Percentiles rank a stretch among this genome's conserved stretches.
Evolutionary conservation across 805 yeast species (phyloP).

Genomic region (Sugiyamaella floridensis): DNA sequence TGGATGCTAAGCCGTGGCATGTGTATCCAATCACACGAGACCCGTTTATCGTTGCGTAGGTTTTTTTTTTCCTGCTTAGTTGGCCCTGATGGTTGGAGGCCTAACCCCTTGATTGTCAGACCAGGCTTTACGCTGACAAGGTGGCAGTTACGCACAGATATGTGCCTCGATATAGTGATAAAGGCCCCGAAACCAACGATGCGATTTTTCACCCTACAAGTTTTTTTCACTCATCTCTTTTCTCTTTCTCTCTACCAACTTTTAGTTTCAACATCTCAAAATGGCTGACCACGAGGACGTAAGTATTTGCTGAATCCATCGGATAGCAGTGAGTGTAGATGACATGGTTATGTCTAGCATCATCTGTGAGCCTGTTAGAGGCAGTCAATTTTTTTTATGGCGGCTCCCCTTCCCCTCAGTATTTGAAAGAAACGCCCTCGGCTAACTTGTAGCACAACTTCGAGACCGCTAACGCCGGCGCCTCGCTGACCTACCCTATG

Average conservation of each 20-base stretch:
- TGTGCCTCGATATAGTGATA: background rate
- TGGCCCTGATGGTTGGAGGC: background rate
- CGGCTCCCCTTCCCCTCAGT: no score
- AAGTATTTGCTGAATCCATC: background rate
- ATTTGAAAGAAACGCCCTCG: no score
- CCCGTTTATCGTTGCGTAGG: background rate
- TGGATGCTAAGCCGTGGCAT: background rate
- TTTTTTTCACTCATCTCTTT: slow-evolving; percentile 1
- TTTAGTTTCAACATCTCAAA: background rate
- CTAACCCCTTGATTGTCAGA: background rate
- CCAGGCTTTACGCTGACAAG: background rate
- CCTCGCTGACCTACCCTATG: slow-evolving; percentile 96
- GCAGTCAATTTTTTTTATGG: no score
- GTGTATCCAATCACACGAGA: background rate
- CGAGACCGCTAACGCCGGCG: slow-evolving; percentile 98
- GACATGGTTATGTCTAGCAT: background rate
- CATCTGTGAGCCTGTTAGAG: background rate
- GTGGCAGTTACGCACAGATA: background rate
- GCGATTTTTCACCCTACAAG: slow-evolving; percentile 3
- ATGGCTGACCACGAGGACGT: slow-evolving; percentile 13
- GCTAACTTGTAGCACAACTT: slow-evolving; percentile 63
- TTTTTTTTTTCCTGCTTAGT: background rate
- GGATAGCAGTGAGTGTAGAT: background rate
- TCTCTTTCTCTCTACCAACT: slow-evolving; percentile 1
- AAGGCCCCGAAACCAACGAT: background rate